Evolutionary conservation across 768 basidiomycete genomes (phyloP).

Genomic region (Russula lepida): DNA sequence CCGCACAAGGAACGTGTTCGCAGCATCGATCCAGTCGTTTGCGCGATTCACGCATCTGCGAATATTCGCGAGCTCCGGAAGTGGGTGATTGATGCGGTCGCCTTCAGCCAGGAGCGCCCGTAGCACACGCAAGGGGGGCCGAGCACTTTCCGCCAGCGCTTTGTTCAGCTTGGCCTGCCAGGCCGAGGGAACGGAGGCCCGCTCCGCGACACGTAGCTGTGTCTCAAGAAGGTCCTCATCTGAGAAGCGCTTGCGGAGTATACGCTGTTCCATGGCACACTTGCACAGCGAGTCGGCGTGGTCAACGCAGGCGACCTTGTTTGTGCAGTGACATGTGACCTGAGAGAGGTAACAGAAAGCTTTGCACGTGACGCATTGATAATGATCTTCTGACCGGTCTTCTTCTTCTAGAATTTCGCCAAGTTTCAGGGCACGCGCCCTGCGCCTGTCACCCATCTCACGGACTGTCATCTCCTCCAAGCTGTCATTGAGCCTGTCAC

Average conservation of each 20-base stretch:
- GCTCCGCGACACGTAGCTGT: conserved; percentile 54
- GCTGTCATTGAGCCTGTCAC: conserved; percentile 68
- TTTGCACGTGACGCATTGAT: conserved; percentile 92
- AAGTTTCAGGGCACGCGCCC: conserved; percentile 51
- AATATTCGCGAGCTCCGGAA: conserved; percentile 63
- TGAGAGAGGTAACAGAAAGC: conserved; percentile 93
- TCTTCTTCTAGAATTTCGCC: conserved; percentile 64
- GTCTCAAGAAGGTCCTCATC: conserved; percentile 70
- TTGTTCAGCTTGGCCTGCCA: conserved; percentile 70
- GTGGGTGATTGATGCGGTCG: conserved; percentile 70
- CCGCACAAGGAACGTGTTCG: conserved; percentile 68
- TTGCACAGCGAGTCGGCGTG: conserved; percentile 74
- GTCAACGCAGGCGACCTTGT: conserved; percentile 75
- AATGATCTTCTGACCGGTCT: conserved; percentile 88
- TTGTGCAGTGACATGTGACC: conserved; percentile 73
- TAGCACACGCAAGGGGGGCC: conserved; percentile 68
- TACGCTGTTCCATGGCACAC: conserved; percentile 46
- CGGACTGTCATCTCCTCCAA: conserved; percentile 84
- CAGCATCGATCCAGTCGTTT: conserved; percentile 83
- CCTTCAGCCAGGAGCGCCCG: conserved; percentile 81
- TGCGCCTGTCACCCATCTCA: conserved; percentile 61
- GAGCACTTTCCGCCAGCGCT: conserved; percentile 55
- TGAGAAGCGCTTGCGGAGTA: conserved; percentile 71
- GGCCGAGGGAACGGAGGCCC: conserved; percentile 60
- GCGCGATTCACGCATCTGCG: conserved; percentile 74